phyloP scores from a whole-genome alignment of 75 land plant genomes.

The Sequoiadendron giganteum region DNA sequence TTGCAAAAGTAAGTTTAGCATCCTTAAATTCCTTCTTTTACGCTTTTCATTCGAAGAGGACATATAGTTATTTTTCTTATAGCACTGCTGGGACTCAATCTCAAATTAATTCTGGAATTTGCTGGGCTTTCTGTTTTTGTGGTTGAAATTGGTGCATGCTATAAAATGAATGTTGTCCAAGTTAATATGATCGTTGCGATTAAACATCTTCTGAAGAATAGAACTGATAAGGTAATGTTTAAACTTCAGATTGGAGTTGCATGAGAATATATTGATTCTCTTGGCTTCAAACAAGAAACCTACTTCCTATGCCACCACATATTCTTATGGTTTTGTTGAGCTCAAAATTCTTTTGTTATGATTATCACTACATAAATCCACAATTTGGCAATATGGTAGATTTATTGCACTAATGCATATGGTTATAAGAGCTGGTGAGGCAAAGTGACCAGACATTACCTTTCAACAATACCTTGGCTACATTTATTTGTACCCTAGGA shows the following conservation, averaged over 20 bases:
- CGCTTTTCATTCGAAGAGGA: not conserved
- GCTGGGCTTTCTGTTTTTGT: not conserved
- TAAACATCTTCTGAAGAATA: not conserved
- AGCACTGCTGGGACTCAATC: not conserved
- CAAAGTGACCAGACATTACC: not conserved
- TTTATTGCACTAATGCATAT: not conserved
- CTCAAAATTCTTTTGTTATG: not conserved
- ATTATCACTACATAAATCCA: not conserved
- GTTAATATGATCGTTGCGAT: not conserved
- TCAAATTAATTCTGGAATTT: not conserved
- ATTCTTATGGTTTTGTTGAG: not conserved
- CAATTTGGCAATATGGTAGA: not conserved
- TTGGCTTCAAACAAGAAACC: not conserved
- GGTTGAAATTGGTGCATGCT: not conserved
- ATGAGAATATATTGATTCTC: not conserved
- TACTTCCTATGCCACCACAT: not conserved
- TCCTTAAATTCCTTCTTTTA: not conserved
- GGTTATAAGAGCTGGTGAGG: not conserved
- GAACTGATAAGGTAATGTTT: not conserved
- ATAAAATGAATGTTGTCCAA: not conserved
- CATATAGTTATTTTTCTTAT: not conserved
- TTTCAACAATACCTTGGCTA: not conserved
- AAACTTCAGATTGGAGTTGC: not conserved
- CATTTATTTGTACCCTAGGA: not conserved
- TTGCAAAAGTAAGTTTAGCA: conserved; percentile 67